Conservation (phyloP, 495 filamentous ascomycete species). For the Aspergillus sclerotioniger region DNA sequence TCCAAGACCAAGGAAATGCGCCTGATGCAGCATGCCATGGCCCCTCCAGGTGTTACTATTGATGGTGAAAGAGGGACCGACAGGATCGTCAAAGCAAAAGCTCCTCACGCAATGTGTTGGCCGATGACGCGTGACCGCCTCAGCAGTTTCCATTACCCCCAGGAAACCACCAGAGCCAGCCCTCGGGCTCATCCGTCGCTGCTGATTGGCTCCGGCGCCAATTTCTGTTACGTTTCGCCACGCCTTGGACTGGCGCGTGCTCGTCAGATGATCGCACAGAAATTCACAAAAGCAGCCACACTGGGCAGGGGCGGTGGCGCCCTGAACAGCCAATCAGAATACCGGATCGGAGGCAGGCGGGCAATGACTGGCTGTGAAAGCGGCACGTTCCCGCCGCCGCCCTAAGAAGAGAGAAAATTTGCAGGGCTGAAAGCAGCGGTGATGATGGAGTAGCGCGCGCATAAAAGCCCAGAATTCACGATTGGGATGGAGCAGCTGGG, state of each 20-base stretch:
- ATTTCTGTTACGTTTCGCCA: constrained; percentile 45
- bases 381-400: constrained; percentile 11
- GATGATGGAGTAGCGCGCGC: constrained; percentile 14
- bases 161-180: constrained; percentile 22
- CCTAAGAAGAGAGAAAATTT: constrained; percentile 6
- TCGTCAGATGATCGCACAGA: constrained; percentile 33
- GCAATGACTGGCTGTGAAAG: constrained; percentile 1
- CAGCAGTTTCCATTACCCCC: constrained; percentile 34
- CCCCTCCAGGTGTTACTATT: neutral
- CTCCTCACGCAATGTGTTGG: neutral
- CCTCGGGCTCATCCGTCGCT: constrained; percentile 2
- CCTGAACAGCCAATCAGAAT: constrained; percentile 9
- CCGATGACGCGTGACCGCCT: constrained; percentile 21
- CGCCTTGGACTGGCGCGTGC: constrained; percentile 16
- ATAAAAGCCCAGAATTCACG: constrained; percentile 3
- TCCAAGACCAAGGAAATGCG: no score
- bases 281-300: constrained; percentile 11
- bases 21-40: no score
- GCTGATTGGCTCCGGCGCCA: constrained; percentile 27
- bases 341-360: neutral
- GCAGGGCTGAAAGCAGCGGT: neutral
- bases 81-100: neutral
- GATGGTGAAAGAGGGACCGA: neutral
- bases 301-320: constrained; percentile 14
- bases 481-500: neutral